phyloP scores from a whole-genome alignment of 2,329 filamentous ascomycete species.

The Colletotrichum navitas region DNA sequence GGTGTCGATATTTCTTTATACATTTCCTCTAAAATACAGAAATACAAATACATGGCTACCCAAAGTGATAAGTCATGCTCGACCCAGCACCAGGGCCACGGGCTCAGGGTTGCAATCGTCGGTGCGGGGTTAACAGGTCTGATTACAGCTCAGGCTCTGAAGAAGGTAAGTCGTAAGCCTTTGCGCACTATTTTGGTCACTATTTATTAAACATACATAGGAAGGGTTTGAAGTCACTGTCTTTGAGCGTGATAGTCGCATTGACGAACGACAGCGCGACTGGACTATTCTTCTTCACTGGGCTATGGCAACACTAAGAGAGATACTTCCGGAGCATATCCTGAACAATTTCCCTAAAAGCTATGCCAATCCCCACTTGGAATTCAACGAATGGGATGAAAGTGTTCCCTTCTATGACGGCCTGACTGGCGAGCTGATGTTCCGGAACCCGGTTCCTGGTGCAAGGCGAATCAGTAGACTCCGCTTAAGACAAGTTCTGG shows the following conservation, averaged over 20 bases:
- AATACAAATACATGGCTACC: no score
- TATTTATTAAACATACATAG: conserved; percentile 41
- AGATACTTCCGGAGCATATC: conserved; percentile 51
- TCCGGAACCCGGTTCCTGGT: conserved; percentile 50
- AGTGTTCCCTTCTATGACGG: conserved; percentile 51
- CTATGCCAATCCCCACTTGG: conserved; percentile 52
- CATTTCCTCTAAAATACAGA: no score
- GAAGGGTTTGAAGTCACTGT: conserved; percentile 51
- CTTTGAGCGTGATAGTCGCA: conserved; percentile 49
- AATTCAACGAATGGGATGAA: conserved; percentile 49
- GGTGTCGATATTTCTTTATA: no score
- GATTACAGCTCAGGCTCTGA: conserved; percentile 53
- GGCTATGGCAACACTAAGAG: conserved; percentile 52
- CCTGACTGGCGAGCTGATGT: conserved; percentile 52
- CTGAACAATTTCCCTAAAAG: conserved; percentile 48
- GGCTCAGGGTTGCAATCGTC: conserved; percentile 50
- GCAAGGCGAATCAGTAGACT: conserved; percentile 52
- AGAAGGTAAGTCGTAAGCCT: conserved; percentile 46
- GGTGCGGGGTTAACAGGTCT: conserved; percentile 55
- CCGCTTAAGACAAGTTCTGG: conserved; percentile 50
- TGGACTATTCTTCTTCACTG: conserved; percentile 58
- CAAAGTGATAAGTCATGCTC: no score
- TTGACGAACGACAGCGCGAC: conserved; percentile 51
- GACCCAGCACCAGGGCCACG: background rate
- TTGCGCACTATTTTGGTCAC: background rate